Evolutionary conservation across 257 asterid genomes (phyloP).

Genomic region (Capsicum baccatum): DNA sequence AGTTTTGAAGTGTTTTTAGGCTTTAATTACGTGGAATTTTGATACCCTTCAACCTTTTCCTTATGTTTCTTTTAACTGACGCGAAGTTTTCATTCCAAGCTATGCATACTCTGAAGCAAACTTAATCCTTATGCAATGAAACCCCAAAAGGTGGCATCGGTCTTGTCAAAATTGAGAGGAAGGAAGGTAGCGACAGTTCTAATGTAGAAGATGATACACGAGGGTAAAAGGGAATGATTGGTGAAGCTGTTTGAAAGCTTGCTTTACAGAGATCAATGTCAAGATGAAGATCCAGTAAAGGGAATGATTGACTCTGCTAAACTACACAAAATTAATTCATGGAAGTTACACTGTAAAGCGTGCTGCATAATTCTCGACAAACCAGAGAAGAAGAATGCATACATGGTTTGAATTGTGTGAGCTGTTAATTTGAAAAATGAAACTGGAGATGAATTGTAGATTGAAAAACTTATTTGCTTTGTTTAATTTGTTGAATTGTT

Average conservation of each 20-base stretch:
- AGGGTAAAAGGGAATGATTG: conserved; percentile 60
- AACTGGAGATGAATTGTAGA: background rate
- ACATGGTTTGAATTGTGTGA: conserved; percentile 5
- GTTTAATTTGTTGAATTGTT: no score
- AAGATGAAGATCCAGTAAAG: background rate
- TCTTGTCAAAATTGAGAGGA: conserved; percentile 63
- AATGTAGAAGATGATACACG: conserved; percentile 63
- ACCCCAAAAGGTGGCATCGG: conserved; percentile 70
- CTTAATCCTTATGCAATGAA: conserved; percentile 64
- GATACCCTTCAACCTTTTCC: background rate
- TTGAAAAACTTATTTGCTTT: no score
- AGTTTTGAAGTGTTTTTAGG: background rate
- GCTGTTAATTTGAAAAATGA: conserved; percentile 1
- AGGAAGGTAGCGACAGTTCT: conserved; percentile 52
- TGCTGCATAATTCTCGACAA: conserved; percentile 10
- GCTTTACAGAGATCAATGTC: conserved; percentile 14
- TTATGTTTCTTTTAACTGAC: conserved; percentile 15
- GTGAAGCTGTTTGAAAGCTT: conserved; percentile 14
- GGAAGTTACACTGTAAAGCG: background rate
- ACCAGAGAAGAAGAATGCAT: background rate
- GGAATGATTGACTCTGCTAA: conserved; percentile 4
- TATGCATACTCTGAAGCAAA: conserved; percentile 81
- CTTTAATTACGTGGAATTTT: background rate
- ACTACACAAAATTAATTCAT: background rate
- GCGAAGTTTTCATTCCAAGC: conserved; percentile 43